A percentile compares a stretch with the other conserved stretches of the same genome.
Evolutionary conservation across 352 stramenopile genomes (phyloP).

Genomic region (Pythium apleroticum): DNA sequence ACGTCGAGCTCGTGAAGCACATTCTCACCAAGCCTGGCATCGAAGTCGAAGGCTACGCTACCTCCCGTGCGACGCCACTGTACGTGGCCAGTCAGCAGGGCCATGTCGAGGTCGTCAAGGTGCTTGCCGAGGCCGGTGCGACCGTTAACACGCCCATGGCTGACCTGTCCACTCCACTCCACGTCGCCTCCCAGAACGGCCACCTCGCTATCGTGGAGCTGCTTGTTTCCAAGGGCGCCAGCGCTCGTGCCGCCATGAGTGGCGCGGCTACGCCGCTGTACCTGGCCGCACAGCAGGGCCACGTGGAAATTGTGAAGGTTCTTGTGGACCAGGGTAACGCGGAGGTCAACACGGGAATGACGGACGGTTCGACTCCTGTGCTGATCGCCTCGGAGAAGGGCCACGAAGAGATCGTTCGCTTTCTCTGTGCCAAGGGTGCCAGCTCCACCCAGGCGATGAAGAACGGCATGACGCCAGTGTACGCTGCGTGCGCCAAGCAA

Average conservation of each 20-base stretch:
- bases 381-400: conserved; percentile 84
- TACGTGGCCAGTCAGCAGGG: conserved; percentile 67
- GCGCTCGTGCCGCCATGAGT: conserved; percentile 34
- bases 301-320: conserved; percentile 23
- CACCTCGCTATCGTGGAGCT: conserved; percentile 53
- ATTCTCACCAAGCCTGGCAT: conserved; percentile 17
- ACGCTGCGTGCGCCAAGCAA: conserved; percentile 74
- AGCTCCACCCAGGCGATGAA: conserved; percentile 59
- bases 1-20: conserved; percentile 21
- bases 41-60: conserved; percentile 25
- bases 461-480: conserved; percentile 73
- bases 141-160: conserved; percentile 55
- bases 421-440: conserved; percentile 51
- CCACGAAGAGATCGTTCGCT: conserved; percentile 45
- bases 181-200: conserved; percentile 79
- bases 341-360: conserved; percentile 52
- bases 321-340: conserved; percentile 12
- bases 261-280: conserved; percentile 73
- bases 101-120: conserved; percentile 22
- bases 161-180: conserved; percentile 73
- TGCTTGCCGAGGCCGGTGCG: conserved; percentile 19
- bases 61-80: conserved; percentile 46
- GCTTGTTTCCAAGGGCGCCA: conserved; percentile 53
- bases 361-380: conserved; percentile 73
- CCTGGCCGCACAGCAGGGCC: conserved; percentile 76